phyloP scores from a whole-genome alignment of 176 grass and related monocot genomes.

The Aegilops speltoides region DNA sequence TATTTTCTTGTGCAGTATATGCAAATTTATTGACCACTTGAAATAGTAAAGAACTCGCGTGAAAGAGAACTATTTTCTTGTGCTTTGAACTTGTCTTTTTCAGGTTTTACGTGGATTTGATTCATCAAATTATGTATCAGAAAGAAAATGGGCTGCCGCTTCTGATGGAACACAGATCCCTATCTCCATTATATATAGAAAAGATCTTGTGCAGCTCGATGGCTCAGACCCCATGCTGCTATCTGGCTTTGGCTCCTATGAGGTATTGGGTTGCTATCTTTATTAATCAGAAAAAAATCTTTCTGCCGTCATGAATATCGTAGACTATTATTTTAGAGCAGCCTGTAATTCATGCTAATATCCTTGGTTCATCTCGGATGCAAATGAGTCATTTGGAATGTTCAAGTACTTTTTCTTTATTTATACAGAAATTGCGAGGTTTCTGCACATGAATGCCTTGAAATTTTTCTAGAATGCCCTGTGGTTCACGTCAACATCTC shows the following conservation, averaged over 20 bases:
- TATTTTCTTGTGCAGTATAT: not conserved
- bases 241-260: slow-evolving; percentile 90
- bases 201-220: slow-evolving; percentile 76
- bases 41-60: not conserved
- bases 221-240: slow-evolving; percentile 84
- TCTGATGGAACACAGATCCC: slow-evolving; percentile 74
- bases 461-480: not conserved
- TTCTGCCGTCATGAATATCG: not conserved
- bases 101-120: slow-evolving; percentile 90
- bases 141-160: slow-evolving; percentile 83
- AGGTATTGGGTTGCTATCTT: slow-evolving; percentile 44
- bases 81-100: slow-evolving; percentile 19
- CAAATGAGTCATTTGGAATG: slow-evolving; percentile 14
- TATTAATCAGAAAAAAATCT: not conserved
- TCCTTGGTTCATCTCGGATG: not conserved
- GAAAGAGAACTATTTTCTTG: not conserved
- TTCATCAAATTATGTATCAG: slow-evolving; percentile 79
- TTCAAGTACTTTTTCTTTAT: not conserved
- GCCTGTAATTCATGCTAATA: slow-evolving; percentile 2
- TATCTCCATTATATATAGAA: slow-evolving; percentile 89
- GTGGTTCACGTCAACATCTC: not conserved
- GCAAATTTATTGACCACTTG: not conserved
- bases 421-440: not conserved
- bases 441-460: not conserved
- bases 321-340: not conserved